These are phyloP conservation scores for Podila minutissima DNA, from an alignment of 192 early-diverging fungal genomes.

Conservation along the genomic window DNA sequence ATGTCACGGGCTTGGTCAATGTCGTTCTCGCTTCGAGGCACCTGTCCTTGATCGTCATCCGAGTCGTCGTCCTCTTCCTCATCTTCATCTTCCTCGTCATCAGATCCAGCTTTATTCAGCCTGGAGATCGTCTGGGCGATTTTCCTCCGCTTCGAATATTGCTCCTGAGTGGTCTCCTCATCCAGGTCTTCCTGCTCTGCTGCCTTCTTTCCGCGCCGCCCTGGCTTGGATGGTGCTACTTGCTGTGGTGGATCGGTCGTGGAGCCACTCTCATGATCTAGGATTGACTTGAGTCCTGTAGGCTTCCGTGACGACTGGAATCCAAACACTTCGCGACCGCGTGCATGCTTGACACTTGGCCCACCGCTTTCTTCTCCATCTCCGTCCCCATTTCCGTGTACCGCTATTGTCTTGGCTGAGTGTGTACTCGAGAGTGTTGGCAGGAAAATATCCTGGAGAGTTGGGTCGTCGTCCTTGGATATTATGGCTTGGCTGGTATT, in stretches of 20 bases:
- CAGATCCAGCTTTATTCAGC: slow-evolving; percentile 36
- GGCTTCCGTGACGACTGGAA: slow-evolving; percentile 24
- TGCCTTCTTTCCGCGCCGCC: background rate
- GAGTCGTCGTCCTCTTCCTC: slow-evolving; percentile 33
- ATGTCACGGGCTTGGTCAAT: slow-evolving; percentile 6
- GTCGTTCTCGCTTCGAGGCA: slow-evolving; percentile 14
- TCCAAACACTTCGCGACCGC: slow-evolving; percentile 49
- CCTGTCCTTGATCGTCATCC: slow-evolving; percentile 11
- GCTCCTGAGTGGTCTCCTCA: background rate
- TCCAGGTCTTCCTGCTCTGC: background rate
- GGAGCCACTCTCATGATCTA: slow-evolving; percentile 11
- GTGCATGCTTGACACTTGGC: slow-evolving; percentile 6
- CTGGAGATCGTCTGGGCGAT: slow-evolving; percentile 9
- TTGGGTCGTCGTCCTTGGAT: background rate
- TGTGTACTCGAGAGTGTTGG: too few relatives aligned
- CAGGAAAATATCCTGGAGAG: too few relatives aligned
- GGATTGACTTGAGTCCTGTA: slow-evolving; percentile 29
- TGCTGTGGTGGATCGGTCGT: background rate
- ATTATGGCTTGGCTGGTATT: too few relatives aligned
- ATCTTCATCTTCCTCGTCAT: slow-evolving; percentile 49
- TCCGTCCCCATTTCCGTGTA: background rate
- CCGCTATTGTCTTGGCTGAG: background rate
- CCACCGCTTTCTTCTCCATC: background rate
- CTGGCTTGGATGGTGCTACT: background rate
- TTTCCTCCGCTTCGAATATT: slow-evolving; percentile 11